Conservation (phyloP, 202 grass and related monocot species). For the Setaria viridis region DNA sequence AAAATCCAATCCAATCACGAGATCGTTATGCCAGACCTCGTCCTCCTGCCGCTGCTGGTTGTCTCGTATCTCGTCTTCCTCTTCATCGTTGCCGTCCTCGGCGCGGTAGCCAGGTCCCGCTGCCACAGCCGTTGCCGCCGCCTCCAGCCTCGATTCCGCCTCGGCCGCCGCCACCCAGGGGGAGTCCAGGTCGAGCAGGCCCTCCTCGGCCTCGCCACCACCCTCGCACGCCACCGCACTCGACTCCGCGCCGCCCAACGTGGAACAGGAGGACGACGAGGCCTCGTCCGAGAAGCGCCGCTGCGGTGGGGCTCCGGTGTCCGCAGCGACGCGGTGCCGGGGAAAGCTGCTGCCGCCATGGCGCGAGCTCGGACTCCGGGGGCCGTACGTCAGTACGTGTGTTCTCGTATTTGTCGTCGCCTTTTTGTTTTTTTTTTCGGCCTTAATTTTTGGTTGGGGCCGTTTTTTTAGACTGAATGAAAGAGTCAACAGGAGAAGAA, state of each 20-base stretch:
- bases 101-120: background rate
- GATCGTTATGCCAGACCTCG: conserved; percentile 36
- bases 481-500: background rate
- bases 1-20: conserved; percentile 37
- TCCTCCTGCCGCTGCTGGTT: conserved; percentile 57
- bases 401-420: background rate
- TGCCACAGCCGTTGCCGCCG: background rate
- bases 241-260: background rate
- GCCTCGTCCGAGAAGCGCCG: background rate
- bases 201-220: conserved; percentile 13
- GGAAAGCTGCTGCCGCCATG: conserved; percentile 35
- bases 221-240: background rate
- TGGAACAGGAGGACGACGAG: conserved; percentile 12
- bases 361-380: background rate
- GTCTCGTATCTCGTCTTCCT: conserved; percentile 46
- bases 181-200: conserved; percentile 33
- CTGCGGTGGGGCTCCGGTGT: background rate
- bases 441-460: background rate
- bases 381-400: background rate
- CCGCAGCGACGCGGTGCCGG: background rate
- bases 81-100: conserved; percentile 5
- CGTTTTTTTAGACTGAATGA: too few relatives aligned
- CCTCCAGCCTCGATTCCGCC: conserved; percentile 31
- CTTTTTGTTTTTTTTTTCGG: background rate
- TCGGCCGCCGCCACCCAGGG: conserved; percentile 38